Evolutionary conservation across 2,329 filamentous ascomycete genomes (phyloP).

Genomic region (Nothophaeocryptopus gaeumannii): DNA sequence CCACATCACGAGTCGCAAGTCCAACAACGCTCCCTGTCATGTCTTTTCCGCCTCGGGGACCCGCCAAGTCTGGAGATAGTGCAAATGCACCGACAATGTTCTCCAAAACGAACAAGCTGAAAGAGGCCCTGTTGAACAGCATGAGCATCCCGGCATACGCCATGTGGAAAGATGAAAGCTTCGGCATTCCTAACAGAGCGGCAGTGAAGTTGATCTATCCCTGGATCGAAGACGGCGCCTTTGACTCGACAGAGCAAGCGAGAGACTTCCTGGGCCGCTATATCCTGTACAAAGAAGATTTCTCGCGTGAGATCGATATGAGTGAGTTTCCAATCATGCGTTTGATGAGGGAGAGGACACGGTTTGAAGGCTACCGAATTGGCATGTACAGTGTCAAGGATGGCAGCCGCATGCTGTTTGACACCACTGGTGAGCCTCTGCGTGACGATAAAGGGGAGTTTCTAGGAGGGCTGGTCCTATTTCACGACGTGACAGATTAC

Average conservation of each 20-base stretch:
- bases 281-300: slow-evolving; percentile 64
- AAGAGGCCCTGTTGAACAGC: slow-evolving; percentile 73
- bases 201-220: slow-evolving; percentile 43
- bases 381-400: slow-evolving; percentile 60
- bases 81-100: slow-evolving; percentile 62
- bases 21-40: slow-evolving; percentile 49
- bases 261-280: slow-evolving; percentile 59
- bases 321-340: slow-evolving; percentile 66
- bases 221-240: slow-evolving; percentile 35
- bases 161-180: slow-evolving; percentile 77
- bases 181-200: slow-evolving; percentile 70
- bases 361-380: slow-evolving; percentile 59
- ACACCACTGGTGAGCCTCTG: slow-evolving; percentile 66
- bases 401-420: slow-evolving; percentile 58
- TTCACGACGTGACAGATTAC: slow-evolving; percentile 69
- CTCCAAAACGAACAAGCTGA: slow-evolving; percentile 71
- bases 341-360: slow-evolving; percentile 59
- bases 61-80: slow-evolving; percentile 50
- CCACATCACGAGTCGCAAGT: slow-evolving; percentile 41
- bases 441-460: slow-evolving; percentile 67
- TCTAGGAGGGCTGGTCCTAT: slow-evolving; percentile 68
- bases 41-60: slow-evolving; percentile 65
- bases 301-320: slow-evolving; percentile 55
- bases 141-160: slow-evolving; percentile 72
- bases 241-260: slow-evolving; percentile 37